A percentile compares a stretch with the other conserved stretches of the same genome.
Evolutionary conservation across 768 basidiomycete genomes (phyloP).

Genomic region (Boletus vinaceobasis): DNA sequence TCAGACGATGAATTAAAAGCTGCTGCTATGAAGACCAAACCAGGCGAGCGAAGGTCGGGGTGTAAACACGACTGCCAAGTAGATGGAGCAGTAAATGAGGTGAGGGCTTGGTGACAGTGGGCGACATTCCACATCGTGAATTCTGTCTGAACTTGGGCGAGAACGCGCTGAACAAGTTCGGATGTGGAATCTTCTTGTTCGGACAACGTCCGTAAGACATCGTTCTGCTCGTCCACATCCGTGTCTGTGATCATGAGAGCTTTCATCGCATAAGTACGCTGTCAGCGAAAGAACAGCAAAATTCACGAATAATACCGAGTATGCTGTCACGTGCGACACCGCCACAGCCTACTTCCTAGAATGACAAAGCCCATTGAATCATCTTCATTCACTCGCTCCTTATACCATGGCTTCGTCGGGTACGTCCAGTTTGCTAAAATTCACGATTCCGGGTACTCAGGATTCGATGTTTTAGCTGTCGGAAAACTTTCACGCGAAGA

Average conservation of each 20-base stretch:
- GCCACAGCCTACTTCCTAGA: not conserved
- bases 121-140: conserved; percentile 18
- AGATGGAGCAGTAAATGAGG: conserved; percentile 15
- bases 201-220: conserved; percentile 6
- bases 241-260: not conserved
- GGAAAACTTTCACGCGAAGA: conserved; percentile 94
- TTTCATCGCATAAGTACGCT: not conserved
- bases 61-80: conserved; percentile 13
- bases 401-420: conserved; percentile 26
- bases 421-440: conserved; percentile 5
- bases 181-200: not conserved
- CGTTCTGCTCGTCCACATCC: conserved; percentile 8
- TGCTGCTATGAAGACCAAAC: not conserved
- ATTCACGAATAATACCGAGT: not conserved
- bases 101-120: conserved; percentile 12
- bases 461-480: conserved; percentile 33
- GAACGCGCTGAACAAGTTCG: conserved; percentile 13
- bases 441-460: not conserved
- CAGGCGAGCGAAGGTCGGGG: conserved; percentile 9
- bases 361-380: not conserved
- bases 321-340: conserved; percentile 4
- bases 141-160: conserved; percentile 25
- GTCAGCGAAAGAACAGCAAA: not conserved
- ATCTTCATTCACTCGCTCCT: not conserved
- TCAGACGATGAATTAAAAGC: not conserved